Evolutionary conservation across 2,329 filamentous ascomycete species (phyloP).

Genomic region (Ilyonectria destructans): DNA sequence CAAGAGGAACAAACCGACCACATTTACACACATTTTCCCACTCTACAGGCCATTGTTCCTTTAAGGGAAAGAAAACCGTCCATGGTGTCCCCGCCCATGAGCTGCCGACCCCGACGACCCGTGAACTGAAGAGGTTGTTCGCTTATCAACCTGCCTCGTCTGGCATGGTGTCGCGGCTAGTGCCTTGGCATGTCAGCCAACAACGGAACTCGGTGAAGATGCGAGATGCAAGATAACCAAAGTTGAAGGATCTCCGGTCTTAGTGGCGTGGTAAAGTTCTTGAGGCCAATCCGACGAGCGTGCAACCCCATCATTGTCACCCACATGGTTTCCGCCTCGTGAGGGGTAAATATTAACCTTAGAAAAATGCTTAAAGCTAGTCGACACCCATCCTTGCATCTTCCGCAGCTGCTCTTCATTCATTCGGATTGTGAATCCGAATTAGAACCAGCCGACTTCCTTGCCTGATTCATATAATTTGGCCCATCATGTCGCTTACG

Average conservation of each 20-base stretch:
- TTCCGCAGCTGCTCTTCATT: not conserved
- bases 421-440: not conserved
- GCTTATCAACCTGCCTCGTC: slow-evolving; percentile 12
- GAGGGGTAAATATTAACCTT: slow-evolving; percentile 11
- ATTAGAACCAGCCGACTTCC: not conserved
- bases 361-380: slow-evolving; percentile 23
- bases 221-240: slow-evolving; percentile 9
- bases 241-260: slow-evolving; percentile 14
- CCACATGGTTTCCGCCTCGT: not conserved
- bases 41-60: not conserved
- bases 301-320: slow-evolving; percentile 16
- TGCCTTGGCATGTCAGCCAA: slow-evolving; percentile 23
- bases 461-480: not conserved
- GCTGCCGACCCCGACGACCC: not conserved
- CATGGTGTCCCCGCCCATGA: not conserved
- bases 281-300: not conserved
- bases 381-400: too few relatives aligned
- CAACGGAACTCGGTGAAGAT: slow-evolving; percentile 5
- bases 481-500: slow-evolving; percentile 1
- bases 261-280: slow-evolving; percentile 15
- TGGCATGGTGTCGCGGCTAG: slow-evolving; percentile 11
- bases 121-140: not conserved
- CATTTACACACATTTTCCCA: not conserved
- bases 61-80: not conserved
- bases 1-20: not conserved